phyloP scores from a whole-genome alignment of 352 stramenopile species.

The Phytophthora pini region DNA sequence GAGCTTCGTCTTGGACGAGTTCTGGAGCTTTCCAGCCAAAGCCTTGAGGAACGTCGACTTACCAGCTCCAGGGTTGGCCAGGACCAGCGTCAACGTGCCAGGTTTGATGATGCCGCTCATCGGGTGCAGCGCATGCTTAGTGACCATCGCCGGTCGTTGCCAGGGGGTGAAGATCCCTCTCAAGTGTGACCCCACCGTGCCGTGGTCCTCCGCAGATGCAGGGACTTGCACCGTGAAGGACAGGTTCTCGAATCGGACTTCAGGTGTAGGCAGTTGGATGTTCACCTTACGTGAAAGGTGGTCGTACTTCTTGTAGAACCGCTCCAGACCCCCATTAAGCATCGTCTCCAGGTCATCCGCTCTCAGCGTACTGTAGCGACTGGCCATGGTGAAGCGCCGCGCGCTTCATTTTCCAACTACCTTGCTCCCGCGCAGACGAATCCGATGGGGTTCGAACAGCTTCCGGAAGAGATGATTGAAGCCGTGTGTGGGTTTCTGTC shows the following conservation, averaged over 20 bases:
- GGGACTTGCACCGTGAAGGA: conserved; percentile 70
- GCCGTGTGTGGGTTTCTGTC: conserved; percentile 24
- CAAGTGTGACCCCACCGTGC: conserved; percentile 68
- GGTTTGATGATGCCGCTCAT: conserved; percentile 90
- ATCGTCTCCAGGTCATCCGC: conserved; percentile 71
- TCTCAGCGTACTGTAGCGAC: conserved; percentile 50
- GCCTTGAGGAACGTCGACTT: conserved; percentile 86
- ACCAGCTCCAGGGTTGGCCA: conserved; percentile 75
- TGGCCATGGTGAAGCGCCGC: conserved; percentile 26
- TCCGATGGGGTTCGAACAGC: conserved; percentile 23
- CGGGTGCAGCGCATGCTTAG: conserved; percentile 66
- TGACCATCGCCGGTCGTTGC: conserved; percentile 45
- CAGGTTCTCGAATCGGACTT: conserved; percentile 83
- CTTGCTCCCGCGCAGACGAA: neutral
- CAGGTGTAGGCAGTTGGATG: conserved; percentile 35
- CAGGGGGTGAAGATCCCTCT: conserved; percentile 59
- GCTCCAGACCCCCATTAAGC: conserved; percentile 72
- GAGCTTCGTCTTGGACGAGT: conserved; percentile 47
- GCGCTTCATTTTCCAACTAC: too few relatives aligned
- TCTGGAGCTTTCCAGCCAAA: conserved; percentile 62
- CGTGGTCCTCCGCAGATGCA: conserved; percentile 41
- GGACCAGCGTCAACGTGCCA: conserved; percentile 58
- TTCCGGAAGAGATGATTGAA: conserved; percentile 22
- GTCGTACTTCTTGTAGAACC: conserved; percentile 89
- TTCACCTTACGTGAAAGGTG: conserved; percentile 76